Evolutionary conservation across 202 grass and related monocot genomes (phyloP).

Genomic region (Dendrocalamus latiflorus): DNA sequence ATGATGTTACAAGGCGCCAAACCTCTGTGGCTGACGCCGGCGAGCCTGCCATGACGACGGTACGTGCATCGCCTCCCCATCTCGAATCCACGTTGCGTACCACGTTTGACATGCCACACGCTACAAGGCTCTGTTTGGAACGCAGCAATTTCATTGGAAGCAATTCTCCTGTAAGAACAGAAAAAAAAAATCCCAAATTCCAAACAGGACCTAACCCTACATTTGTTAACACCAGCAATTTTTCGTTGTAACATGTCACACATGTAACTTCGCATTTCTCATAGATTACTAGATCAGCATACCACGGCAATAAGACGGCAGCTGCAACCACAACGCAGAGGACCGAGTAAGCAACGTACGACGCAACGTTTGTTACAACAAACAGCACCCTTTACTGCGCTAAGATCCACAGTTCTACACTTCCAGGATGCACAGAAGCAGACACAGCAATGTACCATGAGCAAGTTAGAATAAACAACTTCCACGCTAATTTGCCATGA

Average conservation of each 20-base stretch:
- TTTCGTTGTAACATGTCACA: not conserved
- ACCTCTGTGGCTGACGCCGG: not conserved
- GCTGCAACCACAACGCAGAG: not conserved
- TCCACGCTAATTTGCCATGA: slow-evolving; percentile 28
- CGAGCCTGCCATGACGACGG: not conserved
- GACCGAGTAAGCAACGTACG: not conserved
- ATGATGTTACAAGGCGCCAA: slow-evolving; percentile 8
- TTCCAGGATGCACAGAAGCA: not conserved
- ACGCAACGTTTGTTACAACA: not conserved
- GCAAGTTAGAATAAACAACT: not conserved
- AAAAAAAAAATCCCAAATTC: too few species aligned
- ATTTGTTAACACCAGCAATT: not conserved
- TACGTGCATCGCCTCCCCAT: not conserved
- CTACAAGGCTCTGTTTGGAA: too few species aligned
- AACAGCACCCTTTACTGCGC: not conserved
- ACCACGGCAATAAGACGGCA: not conserved
- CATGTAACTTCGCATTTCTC: not conserved
- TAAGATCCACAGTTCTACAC: not conserved
- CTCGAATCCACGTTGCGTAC: not conserved
- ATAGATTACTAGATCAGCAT: not conserved
- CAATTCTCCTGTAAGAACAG: too few species aligned
- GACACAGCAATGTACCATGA: not conserved
- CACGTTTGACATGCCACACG: not conserved
- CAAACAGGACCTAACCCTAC: too few species aligned
- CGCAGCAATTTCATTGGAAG: too few species aligned